Base-by-base conservation (phyloP, 805 yeast species). In the Saccharomycopsis guyanensis region DNA sequence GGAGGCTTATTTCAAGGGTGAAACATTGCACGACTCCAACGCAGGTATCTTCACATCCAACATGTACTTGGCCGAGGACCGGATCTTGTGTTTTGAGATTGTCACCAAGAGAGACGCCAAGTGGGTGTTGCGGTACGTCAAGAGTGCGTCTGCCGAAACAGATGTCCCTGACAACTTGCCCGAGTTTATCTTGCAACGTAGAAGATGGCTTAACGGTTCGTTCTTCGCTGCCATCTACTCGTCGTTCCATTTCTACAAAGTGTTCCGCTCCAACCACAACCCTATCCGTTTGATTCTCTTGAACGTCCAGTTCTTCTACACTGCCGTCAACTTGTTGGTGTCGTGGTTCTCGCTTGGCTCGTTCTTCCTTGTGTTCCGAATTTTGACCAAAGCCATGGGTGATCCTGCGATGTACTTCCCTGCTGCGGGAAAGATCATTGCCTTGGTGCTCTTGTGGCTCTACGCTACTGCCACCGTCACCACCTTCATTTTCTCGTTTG, bases 161-260 rank as follows among this genome's bases (percentile, higher is more conserved):
- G 97, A 93, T 73, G 97, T 89, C 42, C 97, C 97, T 7, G 95
- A 86, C 56, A 70, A 75, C 31, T 73, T 93, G 32, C 80, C 93
- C 19, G 97, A 91, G 59, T 82, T 91, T 52, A 82, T 93, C 33
- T 72, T 88, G 35, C 97, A 91, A 64, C 77, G 97, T 69, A 75
- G 97, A 62, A 78, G 97, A 66, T 93, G 97, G 97, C 75, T 91
- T 54, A 91, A 91, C 62, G 97, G 97, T 46, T 88, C 97, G 0
- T 84, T 93, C 58, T 91, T 93, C 66, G 97, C 97, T 0, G 94
- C 95, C 12, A 72, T 88, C 47, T 91, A 91, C 60, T 79, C 96
- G 1, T 75, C 86, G 47, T 75, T 79, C 50, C 95, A 91, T 63
- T 80, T 81, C 62, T 76, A 76, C 55, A 76, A 78, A 52, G 73